Base-by-base conservation (phyloP, 2,329 filamentous ascomycete species). In the Pezicula rhizophila region DNA sequence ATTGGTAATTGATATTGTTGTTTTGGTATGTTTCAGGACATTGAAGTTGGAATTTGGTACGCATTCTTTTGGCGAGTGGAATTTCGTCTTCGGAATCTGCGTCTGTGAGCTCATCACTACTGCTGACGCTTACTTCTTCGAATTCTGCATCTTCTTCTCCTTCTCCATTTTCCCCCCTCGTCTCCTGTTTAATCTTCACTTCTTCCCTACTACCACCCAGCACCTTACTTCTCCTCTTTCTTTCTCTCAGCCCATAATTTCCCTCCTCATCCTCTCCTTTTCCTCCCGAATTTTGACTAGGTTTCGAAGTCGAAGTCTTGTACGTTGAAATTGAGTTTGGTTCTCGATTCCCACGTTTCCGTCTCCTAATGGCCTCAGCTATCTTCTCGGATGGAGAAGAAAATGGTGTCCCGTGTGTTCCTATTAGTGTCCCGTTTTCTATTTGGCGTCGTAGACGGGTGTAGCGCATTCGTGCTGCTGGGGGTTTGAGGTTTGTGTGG, bases 381-480 rank as follows among this genome's bases (percentile, higher is more conserved):
- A 41, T 20, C 31, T 51, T 49, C 2, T 47, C 45, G 12, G 49
- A 40, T 4, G 49, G 38, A 38, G 46, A 48, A 10, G 49, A 31
- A 49, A 58, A 53, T 12, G 57, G 55, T 17, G 47, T 53, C 1
- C 55, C 59, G 33, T 59, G 56, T 10, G 49, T 55, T 10, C 59
- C 59, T 15, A 58, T 58, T 26, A 63, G 40, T 3, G 57, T 54
- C 2, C 63, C 63, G 28, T 49, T 53, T 46, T 65, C 63, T 34
- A 66, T 65, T 43, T 62, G 60, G 6, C 57, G 48, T 8, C 54
- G 51, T 1, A 70, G 60, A 45, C 68, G 65, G 0, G 60, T 63
- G 47, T 64, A 70, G n/a, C 68, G 61, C 65, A 67, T 69, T 10
- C 66, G 59, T 50, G 66, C 67, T 25, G 68, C 68, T 3, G 61